Evolutionary conservation across 257 asterid genomes (phyloP).

Genomic region (Solanum paucissectum): DNA sequence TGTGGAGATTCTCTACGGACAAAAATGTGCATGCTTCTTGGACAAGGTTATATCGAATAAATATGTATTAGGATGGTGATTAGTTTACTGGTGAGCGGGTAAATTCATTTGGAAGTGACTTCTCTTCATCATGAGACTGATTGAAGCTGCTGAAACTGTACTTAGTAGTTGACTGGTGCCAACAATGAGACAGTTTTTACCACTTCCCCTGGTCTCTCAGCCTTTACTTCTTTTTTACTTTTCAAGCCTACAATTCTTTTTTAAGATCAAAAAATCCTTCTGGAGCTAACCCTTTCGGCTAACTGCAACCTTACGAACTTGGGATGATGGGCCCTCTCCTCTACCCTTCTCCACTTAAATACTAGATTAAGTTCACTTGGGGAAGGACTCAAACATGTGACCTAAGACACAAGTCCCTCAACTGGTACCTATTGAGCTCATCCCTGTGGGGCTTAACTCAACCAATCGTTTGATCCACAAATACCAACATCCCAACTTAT

Average conservation of each 20-base stretch:
- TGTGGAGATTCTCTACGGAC: neutral
- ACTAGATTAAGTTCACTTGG: neutral
- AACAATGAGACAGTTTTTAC: neutral
- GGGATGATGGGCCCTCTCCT: neutral
- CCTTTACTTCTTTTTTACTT: neutral
- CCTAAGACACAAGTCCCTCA: neutral
- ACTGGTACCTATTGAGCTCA: neutral
- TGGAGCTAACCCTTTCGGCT: neutral
- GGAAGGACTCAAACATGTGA: neutral
- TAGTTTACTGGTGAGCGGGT: neutral
- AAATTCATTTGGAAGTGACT: neutral
- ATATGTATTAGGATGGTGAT: neutral
- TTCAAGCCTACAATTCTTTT: neutral
- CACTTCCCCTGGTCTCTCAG: neutral
- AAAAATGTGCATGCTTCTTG: neutral
- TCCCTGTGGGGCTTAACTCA: neutral
- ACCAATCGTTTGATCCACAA: neutral
- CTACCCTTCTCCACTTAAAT: neutral
- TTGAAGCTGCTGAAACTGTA: neutral
- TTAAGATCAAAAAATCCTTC: neutral
- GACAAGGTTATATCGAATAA: neutral
- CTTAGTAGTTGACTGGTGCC: neutral
- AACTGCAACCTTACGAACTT: neutral
- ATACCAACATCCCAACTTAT: neutral
- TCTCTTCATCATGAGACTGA: neutral